Base-by-base conservation (phyloP, 768 basidiomycete species). In the Tephrocybe rancida region DNA sequence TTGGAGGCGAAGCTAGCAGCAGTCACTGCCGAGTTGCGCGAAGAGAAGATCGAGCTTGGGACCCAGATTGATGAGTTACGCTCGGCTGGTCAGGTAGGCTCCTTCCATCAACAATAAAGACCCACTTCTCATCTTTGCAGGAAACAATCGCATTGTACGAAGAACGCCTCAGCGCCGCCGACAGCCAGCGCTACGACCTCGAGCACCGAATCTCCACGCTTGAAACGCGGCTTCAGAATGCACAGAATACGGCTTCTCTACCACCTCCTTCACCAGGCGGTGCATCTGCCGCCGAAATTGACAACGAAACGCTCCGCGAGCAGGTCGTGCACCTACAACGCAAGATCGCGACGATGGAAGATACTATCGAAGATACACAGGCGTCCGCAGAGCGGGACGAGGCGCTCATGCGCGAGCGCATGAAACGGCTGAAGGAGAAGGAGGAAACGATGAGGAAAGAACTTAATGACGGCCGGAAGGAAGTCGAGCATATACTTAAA, bases 121-220 rank as follows among this genome's bases (percentile, higher is more conserved):
- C 52, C 11, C 44, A 47, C 44, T 44, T 22, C 27, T 52, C 11
- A 35, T 37, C 24, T 22, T 21, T 18, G 29, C 63, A 95, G 91
- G 92, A 94, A 84, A 93, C 95, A 0, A 97, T 97, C 54, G 91
- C 92, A 18, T 78, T 97, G 10, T 98, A 98, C 64, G 96, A 99
- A 72, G 92, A 95, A 64, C 84, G 87, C 32, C 75, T 96, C 5
- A 88, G 83, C 52, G 77, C 77, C 1, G 80, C 84, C 19, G 90
- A 95, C 61, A 74, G 75, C 13, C 80, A 82, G 57, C 82, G 88
- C 41, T 91, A 92, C 61, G 92, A 95, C 60, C 75, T 90, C 55
- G 91, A 95, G 62, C 80, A 84, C 43, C 78, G 75, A 29, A 73
- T 90, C 45, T 71, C 80, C 10, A 63, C 72, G 0, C 72, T 92